Base-by-base conservation (phyloP, 306 rosid genomes). In the Vigna unguiculata region DNA sequence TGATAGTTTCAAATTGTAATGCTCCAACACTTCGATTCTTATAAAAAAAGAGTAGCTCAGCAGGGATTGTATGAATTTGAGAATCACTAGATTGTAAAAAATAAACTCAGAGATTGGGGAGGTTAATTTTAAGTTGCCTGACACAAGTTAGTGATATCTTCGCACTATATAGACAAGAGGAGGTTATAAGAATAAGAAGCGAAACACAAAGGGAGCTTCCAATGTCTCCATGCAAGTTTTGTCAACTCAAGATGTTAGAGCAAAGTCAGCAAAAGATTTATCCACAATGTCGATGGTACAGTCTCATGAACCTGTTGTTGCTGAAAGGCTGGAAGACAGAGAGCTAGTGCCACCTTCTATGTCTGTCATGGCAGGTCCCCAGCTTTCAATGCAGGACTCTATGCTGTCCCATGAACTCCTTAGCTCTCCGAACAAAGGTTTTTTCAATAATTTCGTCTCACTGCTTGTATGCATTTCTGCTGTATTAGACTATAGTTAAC, bases 251-350 rank as follows among this genome's bases (percentile, higher is more conserved):
- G 88, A 92, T 47, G 86, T 62, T 69, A 85, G 86, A 74, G 43
- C 88, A 75, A 83, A 83, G 84, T 78, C 91, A 76, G 91, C 87
- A 1, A 91, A 86, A 74, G 94, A 89, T 71, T 78, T 86, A 21
- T 86, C 98, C 64, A 79, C 80, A 83, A 84, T 84, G 77, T 71
- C 83, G 83, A 80, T 81, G 81, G 87, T 71, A n/a, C 94, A 88
- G 60, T 81, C 89, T 19, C 40, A 60, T 76, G 83, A 82, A 32
- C 49, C 22, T 51, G 51, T 63, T 24, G 47, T 65, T 12, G 38
- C 69, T 49, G 75, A 72, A 16, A 83, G 34, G 30, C 55, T 76
- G 24, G 79, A 75, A 58, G 79, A 61, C 58, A 41, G 73, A 71
- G 81, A 36, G 75, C 63, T 69, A 49, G 32, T 65, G 45, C 46